Evolutionary conservation across 1,284 basidiomycete species (phyloP).

Genomic region (Melampsora occidentalis): DNA sequence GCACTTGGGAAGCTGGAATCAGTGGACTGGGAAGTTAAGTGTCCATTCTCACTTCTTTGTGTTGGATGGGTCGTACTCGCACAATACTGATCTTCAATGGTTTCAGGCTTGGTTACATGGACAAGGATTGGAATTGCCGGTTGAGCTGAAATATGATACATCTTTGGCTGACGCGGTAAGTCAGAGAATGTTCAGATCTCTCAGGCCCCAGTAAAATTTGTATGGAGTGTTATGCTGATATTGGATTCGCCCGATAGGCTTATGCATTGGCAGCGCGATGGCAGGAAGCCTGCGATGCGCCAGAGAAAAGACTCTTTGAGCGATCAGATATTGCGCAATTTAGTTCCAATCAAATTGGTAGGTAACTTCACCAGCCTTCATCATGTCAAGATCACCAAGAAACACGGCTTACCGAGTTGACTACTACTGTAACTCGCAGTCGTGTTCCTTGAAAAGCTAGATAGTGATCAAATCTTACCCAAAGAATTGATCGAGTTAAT

Average conservation of each 20-base stretch:
- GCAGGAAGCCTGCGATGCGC: conserved; percentile 62
- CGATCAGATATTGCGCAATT: conserved; percentile 30
- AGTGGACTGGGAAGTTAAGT: conserved; percentile 71
- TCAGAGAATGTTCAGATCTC: background rate
- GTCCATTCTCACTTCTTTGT: conserved; percentile 22
- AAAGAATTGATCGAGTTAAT: conserved; percentile 20
- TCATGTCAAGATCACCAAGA: background rate
- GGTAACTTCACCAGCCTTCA: background rate
- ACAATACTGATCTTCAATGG: background rate
- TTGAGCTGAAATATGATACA: conserved; percentile 76
- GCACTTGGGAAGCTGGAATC: conserved; percentile 68
- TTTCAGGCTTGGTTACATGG: conserved; percentile 48
- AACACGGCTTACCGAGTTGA: background rate
- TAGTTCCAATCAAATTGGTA: conserved; percentile 42
- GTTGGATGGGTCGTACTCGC: background rate
- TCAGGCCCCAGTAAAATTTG: background rate
- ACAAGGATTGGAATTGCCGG: conserved; percentile 63
- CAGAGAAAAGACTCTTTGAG: conserved; percentile 21
- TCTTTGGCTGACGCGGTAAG: conserved; percentile 68
- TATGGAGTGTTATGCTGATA: background rate
- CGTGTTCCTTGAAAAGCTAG: conserved; percentile 38
- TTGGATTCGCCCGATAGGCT: conserved; percentile 49
- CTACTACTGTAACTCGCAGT: conserved; percentile 7
- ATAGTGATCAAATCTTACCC: conserved; percentile 12
- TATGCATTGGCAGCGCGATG: conserved; percentile 70